phyloP scores from a whole-genome alignment of 352 stramenopile species.

The Phytophthora crassamura region DNA sequence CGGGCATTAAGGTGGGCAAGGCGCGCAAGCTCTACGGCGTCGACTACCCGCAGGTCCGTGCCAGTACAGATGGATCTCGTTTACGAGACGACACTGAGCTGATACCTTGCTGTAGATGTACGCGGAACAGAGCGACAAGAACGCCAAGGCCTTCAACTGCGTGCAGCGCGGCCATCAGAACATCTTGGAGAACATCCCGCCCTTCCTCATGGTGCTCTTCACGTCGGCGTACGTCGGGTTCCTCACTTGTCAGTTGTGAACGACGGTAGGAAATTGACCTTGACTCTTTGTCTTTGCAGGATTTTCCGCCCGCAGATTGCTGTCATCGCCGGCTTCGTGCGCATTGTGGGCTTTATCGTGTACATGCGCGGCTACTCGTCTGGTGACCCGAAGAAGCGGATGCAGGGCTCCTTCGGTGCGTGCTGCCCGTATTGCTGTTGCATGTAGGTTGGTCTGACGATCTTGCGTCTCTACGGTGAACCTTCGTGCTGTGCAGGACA shows the following conservation, averaged over 20 bases:
- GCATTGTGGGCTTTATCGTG: slow-evolving; percentile 63
- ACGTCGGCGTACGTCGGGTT: slow-evolving; percentile 56
- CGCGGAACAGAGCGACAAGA: slow-evolving; percentile 88
- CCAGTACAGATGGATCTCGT: too few relatives aligned
- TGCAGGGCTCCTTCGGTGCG: slow-evolving; percentile 67
- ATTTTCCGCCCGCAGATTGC: slow-evolving; percentile 68
- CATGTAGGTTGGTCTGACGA: neutral
- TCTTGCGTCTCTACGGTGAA: slow-evolving; percentile 3
- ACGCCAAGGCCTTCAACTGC: slow-evolving; percentile 92
- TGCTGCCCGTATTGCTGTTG: neutral
- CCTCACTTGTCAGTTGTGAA: neutral
- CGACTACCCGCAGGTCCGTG: slow-evolving; percentile 52
- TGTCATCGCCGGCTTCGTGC: slow-evolving; percentile 60
- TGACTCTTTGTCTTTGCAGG: slow-evolving; percentile 29
- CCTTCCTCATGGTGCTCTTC: slow-evolving; percentile 64
- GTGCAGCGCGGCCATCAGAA: slow-evolving; percentile 94
- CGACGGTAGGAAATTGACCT: neutral
- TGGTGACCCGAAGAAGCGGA: slow-evolving; percentile 68
- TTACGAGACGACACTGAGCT: neutral
- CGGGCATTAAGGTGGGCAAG: slow-evolving; percentile 51
- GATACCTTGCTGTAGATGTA: slow-evolving; percentile 71
- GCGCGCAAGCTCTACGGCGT: slow-evolving; percentile 77
- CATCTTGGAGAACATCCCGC: slow-evolving; percentile 88
- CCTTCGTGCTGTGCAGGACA: slow-evolving; percentile 44
- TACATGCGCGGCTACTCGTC: slow-evolving; percentile 75